phyloP scores from a whole-genome alignment of 768 basidiomycete species.

The Tricholoma terreum region DNA sequence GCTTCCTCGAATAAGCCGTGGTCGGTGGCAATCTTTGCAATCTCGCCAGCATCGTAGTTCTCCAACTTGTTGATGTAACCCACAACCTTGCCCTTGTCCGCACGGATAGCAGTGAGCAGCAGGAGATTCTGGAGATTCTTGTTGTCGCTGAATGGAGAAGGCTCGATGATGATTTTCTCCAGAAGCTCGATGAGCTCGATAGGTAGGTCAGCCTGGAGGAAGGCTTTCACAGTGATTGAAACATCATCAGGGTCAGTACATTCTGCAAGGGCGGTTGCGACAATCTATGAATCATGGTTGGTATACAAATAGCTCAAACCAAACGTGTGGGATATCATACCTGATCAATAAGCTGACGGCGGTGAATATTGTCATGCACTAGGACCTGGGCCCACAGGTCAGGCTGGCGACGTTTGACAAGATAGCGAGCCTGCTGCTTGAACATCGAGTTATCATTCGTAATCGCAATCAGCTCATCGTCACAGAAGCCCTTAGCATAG shows the following conservation, averaged over 20 bases:
- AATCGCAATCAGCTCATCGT: conserved; percentile 93
- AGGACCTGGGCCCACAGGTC: conserved; percentile 98
- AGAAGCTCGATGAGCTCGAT: conserved; percentile 95
- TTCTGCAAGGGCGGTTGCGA: conserved; percentile 94
- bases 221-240: conserved; percentile 96
- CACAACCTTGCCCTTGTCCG: conserved; percentile 98
- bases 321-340: conserved; percentile 29
- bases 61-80: conserved; percentile 96
- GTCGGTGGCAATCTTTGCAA: conserved; percentile 95
- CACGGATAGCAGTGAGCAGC: conserved; percentile 91
- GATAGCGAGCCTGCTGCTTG: conserved; percentile 98
- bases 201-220: conserved; percentile 94
- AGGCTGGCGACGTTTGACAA: conserved; percentile 91
- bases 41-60: conserved; percentile 92
- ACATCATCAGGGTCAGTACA: conserved; percentile 98
- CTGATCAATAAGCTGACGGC: conserved; percentile 92
- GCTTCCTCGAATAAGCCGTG: conserved; percentile 96
- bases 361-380: conserved; percentile 82
- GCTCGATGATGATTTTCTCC: conserved; percentile 98
- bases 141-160: conserved; percentile 97
- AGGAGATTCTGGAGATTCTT: conserved; percentile 93
- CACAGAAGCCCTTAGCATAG: conserved; percentile 98
- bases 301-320: background rate
- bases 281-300: conserved; percentile 49
- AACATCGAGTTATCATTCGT: conserved; percentile 99